These are phyloP conservation scores for Eragrostis tef DNA, from an alignment of 202 grass and related monocot species.

Conservation along the genomic window DNA sequence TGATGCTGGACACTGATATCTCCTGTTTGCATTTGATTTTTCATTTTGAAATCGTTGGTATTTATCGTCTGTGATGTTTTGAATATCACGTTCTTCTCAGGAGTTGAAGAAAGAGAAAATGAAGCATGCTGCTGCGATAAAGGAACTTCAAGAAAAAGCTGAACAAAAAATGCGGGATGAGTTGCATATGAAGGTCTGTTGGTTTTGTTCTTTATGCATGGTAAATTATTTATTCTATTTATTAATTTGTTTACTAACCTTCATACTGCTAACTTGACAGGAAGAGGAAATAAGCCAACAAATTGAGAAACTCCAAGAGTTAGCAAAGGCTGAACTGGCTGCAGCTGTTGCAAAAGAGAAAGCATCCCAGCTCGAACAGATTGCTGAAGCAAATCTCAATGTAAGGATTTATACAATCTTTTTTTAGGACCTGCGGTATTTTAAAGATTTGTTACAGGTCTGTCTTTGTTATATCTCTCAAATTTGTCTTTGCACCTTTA, in stretches of 20 bases:
- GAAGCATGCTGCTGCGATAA: slow-evolving; percentile 64
- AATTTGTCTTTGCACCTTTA: neutral
- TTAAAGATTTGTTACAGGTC: slow-evolving; percentile 34
- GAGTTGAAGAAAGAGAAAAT: slow-evolving; percentile 87
- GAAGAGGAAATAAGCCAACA: slow-evolving; percentile 73
- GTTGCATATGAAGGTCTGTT: slow-evolving; percentile 71
- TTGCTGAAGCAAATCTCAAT: slow-evolving; percentile 97
- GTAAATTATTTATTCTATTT: neutral
- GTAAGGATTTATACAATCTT: slow-evolving; percentile 51
- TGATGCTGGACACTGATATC: neutral
- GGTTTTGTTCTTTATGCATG: slow-evolving; percentile 30
- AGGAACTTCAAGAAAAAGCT: slow-evolving; percentile 73
- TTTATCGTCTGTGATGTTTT: neutral
- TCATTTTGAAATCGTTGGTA: neutral
- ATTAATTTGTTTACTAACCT: slow-evolving; percentile 36
- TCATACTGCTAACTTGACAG: slow-evolving; percentile 50
- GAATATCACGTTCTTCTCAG: slow-evolving; percentile 52
- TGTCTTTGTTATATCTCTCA: slow-evolving; percentile 1
- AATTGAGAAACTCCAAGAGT: slow-evolving; percentile 77
- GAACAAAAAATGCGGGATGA: slow-evolving; percentile 72
- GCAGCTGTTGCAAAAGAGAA: slow-evolving; percentile 89
- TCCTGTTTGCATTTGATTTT: slow-evolving; percentile 36
- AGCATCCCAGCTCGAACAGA: slow-evolving; percentile 87
- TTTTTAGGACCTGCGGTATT: slow-evolving; percentile 32
- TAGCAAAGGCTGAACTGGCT: slow-evolving; percentile 78